Percentiles rank a stretch among this genome's conserved stretches.
phyloP scores from a whole-genome alignment of 768 basidiomycete species.

The Tylopilus sp. region DNA sequence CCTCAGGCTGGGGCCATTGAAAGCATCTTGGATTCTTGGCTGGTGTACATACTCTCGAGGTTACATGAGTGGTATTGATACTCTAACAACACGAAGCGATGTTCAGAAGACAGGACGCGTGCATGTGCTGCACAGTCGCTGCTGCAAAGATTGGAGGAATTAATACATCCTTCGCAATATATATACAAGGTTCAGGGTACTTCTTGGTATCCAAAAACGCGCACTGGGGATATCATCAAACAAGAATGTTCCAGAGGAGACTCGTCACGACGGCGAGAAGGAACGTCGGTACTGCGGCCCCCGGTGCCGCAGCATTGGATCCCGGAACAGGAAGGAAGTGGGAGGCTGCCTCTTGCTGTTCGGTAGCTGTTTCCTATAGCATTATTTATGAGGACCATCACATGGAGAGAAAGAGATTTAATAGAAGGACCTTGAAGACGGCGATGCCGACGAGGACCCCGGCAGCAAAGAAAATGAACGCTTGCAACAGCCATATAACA shows the following conservation, averaged over 20 bases:
- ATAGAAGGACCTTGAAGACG: constrained; percentile 66
- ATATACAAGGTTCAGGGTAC: not conserved
- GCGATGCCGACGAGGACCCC: constrained; percentile 77
- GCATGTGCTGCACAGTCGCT: not conserved
- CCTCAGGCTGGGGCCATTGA: no score
- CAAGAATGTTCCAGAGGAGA: constrained; percentile 26
- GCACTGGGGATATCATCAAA: not conserved
- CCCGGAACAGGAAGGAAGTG: constrained; percentile 64
- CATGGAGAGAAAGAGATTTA: not conserved
- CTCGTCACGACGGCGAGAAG: constrained; percentile 21
- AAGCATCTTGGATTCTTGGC: no score
- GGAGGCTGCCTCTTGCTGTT: constrained; percentile 49
- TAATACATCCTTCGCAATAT: constrained; percentile 8
- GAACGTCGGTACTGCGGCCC: constrained; percentile 24
- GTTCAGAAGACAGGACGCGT: not conserved
- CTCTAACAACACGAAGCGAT: not conserved
- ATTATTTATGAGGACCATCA: not conserved
- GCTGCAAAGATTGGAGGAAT: not conserved
- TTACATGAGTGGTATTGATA: not conserved
- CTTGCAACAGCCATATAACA: constrained; percentile 78
- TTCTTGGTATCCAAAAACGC: not conserved
- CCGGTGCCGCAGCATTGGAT: constrained; percentile 34
- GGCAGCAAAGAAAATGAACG: constrained; percentile 68
- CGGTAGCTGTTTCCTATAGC: constrained; percentile 54
- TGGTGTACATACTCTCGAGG: no score